Conservation (phyloP, 2,329 filamentous ascomycete species). For the Penicillium frequentans region DNA sequence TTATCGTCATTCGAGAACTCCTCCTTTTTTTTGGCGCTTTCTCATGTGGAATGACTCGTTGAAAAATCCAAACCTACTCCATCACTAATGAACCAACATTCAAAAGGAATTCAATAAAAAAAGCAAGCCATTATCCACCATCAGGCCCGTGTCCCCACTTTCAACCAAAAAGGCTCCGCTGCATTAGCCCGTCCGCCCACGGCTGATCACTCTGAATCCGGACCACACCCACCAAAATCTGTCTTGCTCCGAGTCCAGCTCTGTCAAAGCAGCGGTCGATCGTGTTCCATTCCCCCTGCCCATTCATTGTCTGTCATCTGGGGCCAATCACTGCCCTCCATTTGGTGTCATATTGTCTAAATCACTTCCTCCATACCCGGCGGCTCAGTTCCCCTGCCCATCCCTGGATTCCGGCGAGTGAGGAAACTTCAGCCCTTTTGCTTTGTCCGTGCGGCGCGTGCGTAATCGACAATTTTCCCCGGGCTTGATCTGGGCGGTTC, state of each 20-base stretch:
- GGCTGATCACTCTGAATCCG: slow-evolving; percentile 30
- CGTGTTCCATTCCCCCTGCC: slow-evolving; percentile 18
- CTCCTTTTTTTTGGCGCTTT: background rate
- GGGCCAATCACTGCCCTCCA: slow-evolving; percentile 18
- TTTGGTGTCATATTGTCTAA: slow-evolving; percentile 4
- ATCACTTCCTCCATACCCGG: slow-evolving; percentile 4
- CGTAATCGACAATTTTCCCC: slow-evolving; percentile 14
- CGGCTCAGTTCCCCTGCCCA: slow-evolving; percentile 5
- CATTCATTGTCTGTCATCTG: slow-evolving; percentile 1
- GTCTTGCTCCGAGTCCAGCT: slow-evolving; percentile 19
- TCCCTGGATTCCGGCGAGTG: slow-evolving; percentile 22
- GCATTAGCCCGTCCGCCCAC: slow-evolving; percentile 28
- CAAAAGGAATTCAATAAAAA: slow-evolving; percentile 1
- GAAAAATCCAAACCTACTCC: background rate
- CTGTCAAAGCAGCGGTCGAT: slow-evolving; percentile 16
- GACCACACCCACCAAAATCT: slow-evolving; percentile 21
- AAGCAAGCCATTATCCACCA: slow-evolving; percentile 3
- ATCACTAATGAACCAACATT: background rate
- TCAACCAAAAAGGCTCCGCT: slow-evolving; percentile 24
- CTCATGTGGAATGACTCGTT: background rate
- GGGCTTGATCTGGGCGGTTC: background rate
- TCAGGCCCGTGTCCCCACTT: slow-evolving; percentile 20
- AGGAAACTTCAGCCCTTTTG: background rate
- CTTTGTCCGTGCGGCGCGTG: slow-evolving; percentile 23
- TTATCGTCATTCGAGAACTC: background rate